Percentiles rank a stretch among this genome's conserved stretches.
These are phyloP conservation scores for Penicillium expansum DNA, from an alignment of 2,329 filamentous ascomycete species.

Conservation along the genomic window DNA sequence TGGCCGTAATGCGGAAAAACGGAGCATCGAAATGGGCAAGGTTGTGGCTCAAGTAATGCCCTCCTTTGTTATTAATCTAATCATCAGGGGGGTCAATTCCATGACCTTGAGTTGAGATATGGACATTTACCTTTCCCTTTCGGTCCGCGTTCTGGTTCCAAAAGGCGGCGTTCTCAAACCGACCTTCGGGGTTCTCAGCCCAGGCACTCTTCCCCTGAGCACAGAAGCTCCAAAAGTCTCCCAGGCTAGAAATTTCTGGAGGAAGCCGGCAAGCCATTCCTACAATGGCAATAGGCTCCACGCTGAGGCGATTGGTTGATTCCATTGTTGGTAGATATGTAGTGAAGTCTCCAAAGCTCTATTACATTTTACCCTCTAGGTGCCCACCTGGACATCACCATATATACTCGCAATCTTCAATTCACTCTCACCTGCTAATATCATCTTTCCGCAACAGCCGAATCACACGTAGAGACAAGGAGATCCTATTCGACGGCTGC, in stretches of 20 bases:
- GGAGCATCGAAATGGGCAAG: neutral
- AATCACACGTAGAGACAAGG: too few species aligned
- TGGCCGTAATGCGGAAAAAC: neutral
- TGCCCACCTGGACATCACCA: neutral
- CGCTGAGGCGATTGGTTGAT: neutral
- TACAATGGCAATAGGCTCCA: neutral
- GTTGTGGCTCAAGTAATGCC: neutral
- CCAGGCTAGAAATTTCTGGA: neutral
- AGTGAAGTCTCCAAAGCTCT: neutral
- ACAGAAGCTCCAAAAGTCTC: neutral
- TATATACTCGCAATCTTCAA: neutral
- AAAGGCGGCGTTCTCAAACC: neutral
- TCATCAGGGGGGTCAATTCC: neutral
- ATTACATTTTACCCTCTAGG: neutral
- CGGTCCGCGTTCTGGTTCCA: neutral
- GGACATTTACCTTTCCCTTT: neutral
- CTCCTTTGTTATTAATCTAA: neutral
- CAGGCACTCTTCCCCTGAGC: neutral
- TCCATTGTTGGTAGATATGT: neutral
- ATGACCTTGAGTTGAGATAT: neutral
- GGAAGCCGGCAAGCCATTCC: neutral
- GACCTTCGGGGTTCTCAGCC: neutral
- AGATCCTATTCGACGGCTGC: neutral
- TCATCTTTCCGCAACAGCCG: too few species aligned
- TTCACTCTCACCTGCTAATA: neutral